These are phyloP conservation scores for Solanum hybrid DNA, from an alignment of 305 asterid genomes.

Conservation along the genomic window DNA sequence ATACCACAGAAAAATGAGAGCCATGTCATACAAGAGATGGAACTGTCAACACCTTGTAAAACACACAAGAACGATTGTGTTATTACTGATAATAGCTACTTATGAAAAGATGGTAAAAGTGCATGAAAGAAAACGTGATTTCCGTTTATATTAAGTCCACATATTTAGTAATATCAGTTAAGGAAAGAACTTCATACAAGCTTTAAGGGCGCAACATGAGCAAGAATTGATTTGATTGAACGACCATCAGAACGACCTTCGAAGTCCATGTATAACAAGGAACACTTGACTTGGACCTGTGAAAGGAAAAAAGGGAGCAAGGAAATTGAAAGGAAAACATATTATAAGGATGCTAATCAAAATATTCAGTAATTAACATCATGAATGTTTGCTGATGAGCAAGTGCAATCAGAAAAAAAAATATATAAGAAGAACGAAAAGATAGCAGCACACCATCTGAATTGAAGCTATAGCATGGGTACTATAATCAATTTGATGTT, in stretches of 20 bases:
- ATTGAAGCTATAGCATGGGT: neutral
- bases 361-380: neutral
- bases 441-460: neutral
- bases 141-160: neutral
- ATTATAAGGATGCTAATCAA: neutral
- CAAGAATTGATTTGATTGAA: constrained; percentile 82
- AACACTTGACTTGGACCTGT: constrained; percentile 87
- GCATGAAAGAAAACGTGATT: neutral
- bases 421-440: neutral
- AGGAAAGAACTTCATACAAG: constrained; percentile 46
- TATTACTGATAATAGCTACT: neutral
- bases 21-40: neutral
- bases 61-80: neutral
- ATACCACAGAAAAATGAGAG: neutral
- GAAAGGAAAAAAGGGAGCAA: constrained; percentile 8
- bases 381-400: neutral
- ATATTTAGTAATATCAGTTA: constrained; percentile 8
- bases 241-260: constrained; percentile 99
- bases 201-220: constrained; percentile 89
- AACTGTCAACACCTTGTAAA: neutral
- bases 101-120: neutral
- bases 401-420: neutral
- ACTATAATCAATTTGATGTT: neutral
- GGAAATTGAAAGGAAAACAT: neutral
- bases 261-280: constrained; percentile 78